These are phyloP conservation scores for Turritis glabra DNA, from an alignment of 345 rosid species.

Conservation along the genomic window DNA sequence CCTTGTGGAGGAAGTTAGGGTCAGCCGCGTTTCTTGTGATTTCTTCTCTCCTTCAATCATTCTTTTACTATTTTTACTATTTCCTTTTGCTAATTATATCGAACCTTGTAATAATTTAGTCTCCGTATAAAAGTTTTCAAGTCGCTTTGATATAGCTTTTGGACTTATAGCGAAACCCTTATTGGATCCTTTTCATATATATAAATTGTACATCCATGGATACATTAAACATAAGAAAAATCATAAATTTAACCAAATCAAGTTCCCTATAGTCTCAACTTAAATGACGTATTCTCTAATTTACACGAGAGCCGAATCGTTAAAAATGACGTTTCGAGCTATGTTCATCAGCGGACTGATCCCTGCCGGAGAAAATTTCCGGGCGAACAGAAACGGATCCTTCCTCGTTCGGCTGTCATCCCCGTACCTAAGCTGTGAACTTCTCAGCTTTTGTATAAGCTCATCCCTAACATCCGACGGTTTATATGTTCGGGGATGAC, in stretches of 20 bases:
- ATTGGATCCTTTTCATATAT: neutral
- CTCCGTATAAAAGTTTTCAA: neutral
- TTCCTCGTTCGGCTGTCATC: constrained; percentile 30
- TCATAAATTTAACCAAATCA: neutral
- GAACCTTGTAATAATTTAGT: constrained; percentile 13
- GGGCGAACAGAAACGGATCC: constrained; percentile 61
- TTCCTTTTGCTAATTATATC: constrained; percentile 27
- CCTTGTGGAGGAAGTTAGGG: constrained; percentile 41
- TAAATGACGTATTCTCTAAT: neutral
- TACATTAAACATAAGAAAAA: neutral
- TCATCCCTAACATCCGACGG: constrained; percentile 50
- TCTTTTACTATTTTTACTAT: constrained; percentile 22
- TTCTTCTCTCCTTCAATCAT: constrained; percentile 26
- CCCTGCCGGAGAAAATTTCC: constrained; percentile 56
- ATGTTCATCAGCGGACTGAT: constrained; percentile 44
- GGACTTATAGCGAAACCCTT: neutral
- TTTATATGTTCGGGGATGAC: constrained; percentile 74
- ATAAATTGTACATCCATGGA: neutral
- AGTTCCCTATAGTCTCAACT: neutral
- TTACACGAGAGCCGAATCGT: constrained; percentile 37
- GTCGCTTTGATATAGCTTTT: constrained; percentile 1
- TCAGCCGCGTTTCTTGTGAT: constrained; percentile 32
- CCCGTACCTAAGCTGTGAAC: constrained; percentile 51
- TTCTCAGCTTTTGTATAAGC: constrained; percentile 46
- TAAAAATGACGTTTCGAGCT: constrained; percentile 50